These are phyloP conservation scores for Euphorbia lathyris DNA, from an alignment of 345 rosid species.

Conservation along the genomic window DNA sequence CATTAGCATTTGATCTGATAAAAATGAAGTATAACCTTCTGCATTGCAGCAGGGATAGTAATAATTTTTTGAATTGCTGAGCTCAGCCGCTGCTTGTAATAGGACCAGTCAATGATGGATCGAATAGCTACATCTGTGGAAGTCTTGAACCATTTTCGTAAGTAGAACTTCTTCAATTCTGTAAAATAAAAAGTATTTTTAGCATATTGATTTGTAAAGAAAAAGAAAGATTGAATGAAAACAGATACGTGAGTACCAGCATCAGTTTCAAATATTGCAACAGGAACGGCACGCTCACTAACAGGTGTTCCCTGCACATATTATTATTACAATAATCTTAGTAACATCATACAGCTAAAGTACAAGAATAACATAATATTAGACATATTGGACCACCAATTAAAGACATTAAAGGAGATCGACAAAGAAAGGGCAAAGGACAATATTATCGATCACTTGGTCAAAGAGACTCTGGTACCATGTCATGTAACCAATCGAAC, in stretches of 20 bases:
- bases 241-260: slow-evolving; percentile 46
- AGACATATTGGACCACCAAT: background rate
- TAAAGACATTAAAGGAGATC: background rate
- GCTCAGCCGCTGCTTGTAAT: slow-evolving; percentile 89
- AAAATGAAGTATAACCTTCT: slow-evolving; percentile 57
- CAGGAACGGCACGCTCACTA: slow-evolving; percentile 98
- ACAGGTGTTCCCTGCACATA: slow-evolving; percentile 85
- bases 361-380: slow-evolving; percentile 15
- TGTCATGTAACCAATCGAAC: too few species aligned
- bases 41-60: slow-evolving; percentile 99
- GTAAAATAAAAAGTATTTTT: slow-evolving; percentile 24
- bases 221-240: slow-evolving; percentile 16
- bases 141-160: slow-evolving; percentile 93
- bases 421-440: background rate
- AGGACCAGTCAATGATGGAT: slow-evolving; percentile 88
- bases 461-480: too few species aligned
- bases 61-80: slow-evolving; percentile 91
- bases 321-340: slow-evolving; percentile 21
- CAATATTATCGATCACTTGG: background rate
- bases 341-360: slow-evolving; percentile 12
- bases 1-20: slow-evolving; percentile 2
- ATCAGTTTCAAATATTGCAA: slow-evolving; percentile 90
- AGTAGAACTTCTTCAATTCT: slow-evolving; percentile 70
- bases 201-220: slow-evolving; percentile 17
- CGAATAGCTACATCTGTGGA: slow-evolving; percentile 67